Percentiles rank a stretch among this genome's conserved stretches.
Conservation (phyloP, 2,329 filamentous ascomycete genomes). For the Grosmannia serpens region DNA sequence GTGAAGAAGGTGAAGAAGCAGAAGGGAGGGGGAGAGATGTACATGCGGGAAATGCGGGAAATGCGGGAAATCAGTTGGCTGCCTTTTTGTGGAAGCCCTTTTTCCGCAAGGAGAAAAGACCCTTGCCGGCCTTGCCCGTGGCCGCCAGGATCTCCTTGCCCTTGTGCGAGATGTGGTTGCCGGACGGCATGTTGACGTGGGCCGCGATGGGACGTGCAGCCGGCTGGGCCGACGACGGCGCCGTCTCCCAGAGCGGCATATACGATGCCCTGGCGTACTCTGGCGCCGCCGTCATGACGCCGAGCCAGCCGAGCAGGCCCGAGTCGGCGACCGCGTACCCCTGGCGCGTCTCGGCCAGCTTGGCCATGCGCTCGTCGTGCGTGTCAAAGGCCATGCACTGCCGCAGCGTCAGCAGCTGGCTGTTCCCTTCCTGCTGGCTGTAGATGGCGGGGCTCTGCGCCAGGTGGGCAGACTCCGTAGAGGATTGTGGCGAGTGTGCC, state of each 20-base stretch:
- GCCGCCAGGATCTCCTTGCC: conserved; percentile 82
- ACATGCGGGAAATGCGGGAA: not conserved
- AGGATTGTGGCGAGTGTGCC: not conserved
- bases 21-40: not conserved
- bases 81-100: conserved; percentile 50
- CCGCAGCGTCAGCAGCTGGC: conserved; percentile 23
- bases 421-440: conserved; percentile 1
- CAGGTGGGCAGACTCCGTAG: not conserved
- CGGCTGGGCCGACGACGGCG: conserved; percentile 21
- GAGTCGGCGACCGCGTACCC: conserved; percentile 63
- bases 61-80: not conserved
- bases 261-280: conserved; percentile 32
- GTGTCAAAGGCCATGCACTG: conserved; percentile 65
- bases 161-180: conserved; percentile 62
- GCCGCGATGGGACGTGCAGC: conserved; percentile 21
- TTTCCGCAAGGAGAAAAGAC: conserved; percentile 80
- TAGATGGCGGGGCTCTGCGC: not conserved
- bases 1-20: not conserved
- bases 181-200: conserved; percentile 33
- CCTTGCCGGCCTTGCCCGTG: conserved; percentile 82
- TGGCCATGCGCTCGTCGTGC: conserved; percentile 56
- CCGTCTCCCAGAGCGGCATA: conserved; percentile 11
- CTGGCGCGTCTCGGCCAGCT: conserved; percentile 60
- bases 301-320: conserved; percentile 54
- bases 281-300: conserved; percentile 29